phyloP scores from a whole-genome alignment of 2,329 filamentous ascomycete genomes.

The Sporothrix dimorphospora region DNA sequence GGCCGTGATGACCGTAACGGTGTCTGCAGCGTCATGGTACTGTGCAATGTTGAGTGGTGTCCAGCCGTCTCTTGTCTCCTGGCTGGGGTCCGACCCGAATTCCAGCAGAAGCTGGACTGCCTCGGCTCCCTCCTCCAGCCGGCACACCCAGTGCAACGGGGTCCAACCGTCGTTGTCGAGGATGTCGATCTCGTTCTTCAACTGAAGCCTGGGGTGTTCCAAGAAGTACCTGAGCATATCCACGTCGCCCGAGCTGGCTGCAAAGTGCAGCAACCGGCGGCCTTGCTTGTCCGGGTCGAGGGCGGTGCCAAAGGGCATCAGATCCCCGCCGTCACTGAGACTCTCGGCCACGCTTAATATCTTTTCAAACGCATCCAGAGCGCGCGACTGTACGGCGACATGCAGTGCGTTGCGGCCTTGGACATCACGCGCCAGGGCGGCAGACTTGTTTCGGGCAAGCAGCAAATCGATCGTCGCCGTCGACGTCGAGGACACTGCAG shows the following conservation, averaged over 20 bases:
- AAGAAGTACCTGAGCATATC: background rate
- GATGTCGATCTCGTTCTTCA: slow-evolving; percentile 12
- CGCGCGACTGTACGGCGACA: slow-evolving; percentile 2
- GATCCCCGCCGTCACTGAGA: background rate
- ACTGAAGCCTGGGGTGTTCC: background rate
- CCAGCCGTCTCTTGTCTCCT: slow-evolving; percentile 6
- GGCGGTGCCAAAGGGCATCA: background rate
- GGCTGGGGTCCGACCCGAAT: slow-evolving; percentile 3
- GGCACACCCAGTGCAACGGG: slow-evolving; percentile 19
- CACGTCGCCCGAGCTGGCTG: background rate
- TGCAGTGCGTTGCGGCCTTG: slow-evolving; percentile 21
- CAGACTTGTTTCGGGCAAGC: background rate
- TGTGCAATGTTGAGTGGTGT: slow-evolving; percentile 22
- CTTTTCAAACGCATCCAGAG: slow-evolving; percentile 16
- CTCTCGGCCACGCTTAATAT: background rate
- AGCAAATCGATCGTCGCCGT: background rate
- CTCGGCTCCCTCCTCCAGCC: background rate
- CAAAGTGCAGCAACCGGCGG: slow-evolving; percentile 17
- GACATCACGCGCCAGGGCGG: background rate
- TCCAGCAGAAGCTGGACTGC: background rate
- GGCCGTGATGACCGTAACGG: background rate
- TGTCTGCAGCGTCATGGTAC: background rate
- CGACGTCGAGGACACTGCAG: slow-evolving; percentile 1
- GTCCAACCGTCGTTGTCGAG: slow-evolving; percentile 22
- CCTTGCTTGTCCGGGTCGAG: slow-evolving; percentile 16